Evolutionary conservation across 202 grass and related monocot species (phyloP).

Genomic region (Hordeum pubiflorum): DNA sequence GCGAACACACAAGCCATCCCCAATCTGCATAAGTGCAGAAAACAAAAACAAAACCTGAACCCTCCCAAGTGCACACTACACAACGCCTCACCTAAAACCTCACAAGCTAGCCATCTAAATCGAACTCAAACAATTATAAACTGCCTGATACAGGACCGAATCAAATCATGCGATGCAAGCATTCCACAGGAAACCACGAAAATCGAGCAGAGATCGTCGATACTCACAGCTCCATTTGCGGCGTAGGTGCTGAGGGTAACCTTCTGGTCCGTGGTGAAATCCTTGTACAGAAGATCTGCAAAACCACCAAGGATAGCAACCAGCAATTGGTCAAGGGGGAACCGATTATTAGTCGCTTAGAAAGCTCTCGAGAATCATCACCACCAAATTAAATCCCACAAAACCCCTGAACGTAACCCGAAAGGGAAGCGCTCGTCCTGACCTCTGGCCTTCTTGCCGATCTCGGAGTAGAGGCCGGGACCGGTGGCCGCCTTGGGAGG

Average conservation of each 20-base stretch:
- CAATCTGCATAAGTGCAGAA: background rate
- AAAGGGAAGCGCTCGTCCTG: background rate
- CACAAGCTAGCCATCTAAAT: background rate
- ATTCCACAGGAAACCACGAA: background rate
- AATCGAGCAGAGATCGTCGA: background rate
- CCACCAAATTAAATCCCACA: background rate
- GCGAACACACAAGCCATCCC: background rate
- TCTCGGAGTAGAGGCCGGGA: constrained; percentile 72
- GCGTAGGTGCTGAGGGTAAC: constrained; percentile 63
- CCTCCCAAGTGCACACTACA: background rate
- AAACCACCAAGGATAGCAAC: background rate
- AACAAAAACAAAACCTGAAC: background rate
- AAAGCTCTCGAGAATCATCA: background rate
- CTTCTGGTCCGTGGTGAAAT: constrained; percentile 72
- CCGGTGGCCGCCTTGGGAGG: constrained; percentile 37
- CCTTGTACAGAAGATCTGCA: constrained; percentile 80
- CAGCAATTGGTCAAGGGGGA: background rate
- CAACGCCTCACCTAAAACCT: background rate
- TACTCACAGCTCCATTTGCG: constrained; percentile 69
- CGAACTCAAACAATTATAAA: background rate
- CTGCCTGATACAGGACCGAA: background rate
- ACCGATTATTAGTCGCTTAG: background rate
- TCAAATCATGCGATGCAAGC: constrained; percentile 7
- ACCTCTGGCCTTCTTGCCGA: constrained; percentile 79
- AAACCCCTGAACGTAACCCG: background rate